Evolutionary conservation across 108 stramenopile species (phyloP).

Genomic region (Cyclotella sp.): DNA sequence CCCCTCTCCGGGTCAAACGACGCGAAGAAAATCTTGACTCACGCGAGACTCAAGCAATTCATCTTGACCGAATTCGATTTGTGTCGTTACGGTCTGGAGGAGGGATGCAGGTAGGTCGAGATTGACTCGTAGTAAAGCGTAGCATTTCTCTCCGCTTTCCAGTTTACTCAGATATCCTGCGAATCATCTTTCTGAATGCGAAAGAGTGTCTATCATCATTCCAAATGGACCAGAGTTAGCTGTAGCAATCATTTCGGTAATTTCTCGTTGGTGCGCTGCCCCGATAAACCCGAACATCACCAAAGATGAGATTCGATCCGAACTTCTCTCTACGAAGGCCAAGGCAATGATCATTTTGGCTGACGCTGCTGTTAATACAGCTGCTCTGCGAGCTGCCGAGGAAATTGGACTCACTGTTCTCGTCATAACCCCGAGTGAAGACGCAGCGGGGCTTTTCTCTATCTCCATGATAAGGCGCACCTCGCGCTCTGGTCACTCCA

Average conservation of each 20-base stretch:
- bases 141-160: too few species aligned
- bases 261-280: neutral
- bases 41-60: too few species aligned
- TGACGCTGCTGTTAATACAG: neutral
- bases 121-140: too few species aligned
- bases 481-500: neutral
- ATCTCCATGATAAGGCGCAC: neutral
- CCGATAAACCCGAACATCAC: neutral
- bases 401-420: neutral
- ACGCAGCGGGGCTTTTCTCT: neutral
- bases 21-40: too few species aligned
- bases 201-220: neutral
- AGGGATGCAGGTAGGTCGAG: too few species aligned
- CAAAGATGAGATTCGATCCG: constrained; percentile 1
- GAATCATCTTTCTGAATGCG: too few species aligned
- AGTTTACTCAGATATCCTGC: too few species aligned
- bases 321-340: constrained; percentile 7
- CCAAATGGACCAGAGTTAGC: neutral
- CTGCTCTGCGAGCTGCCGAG: neutral
- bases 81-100: too few species aligned
- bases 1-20: too few species aligned
- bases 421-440: neutral
- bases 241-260: neutral
- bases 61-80: too few species aligned
- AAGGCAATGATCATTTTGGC: neutral